Evolutionary conservation across 768 basidiomycete species (phyloP).

Genomic region (Suillus decipiens): DNA sequence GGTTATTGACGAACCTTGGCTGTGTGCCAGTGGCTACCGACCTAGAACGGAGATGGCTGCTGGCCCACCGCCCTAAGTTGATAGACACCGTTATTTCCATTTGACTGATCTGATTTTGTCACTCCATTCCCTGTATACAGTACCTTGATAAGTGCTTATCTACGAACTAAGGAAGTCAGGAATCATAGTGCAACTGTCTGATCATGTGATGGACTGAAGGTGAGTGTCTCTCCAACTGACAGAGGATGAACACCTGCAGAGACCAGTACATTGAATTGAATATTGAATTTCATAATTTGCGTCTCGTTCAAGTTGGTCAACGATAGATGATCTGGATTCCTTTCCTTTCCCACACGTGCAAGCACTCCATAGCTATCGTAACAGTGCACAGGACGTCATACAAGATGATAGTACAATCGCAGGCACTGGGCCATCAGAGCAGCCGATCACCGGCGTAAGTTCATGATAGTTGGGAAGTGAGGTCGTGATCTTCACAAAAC

Average conservation of each 20-base stretch:
- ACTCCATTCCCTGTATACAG: no score
- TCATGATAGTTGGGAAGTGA: neutral
- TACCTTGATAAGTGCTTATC: no score
- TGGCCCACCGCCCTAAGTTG: neutral
- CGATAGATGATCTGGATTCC: neutral
- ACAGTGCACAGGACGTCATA: neutral
- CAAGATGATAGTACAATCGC: neutral
- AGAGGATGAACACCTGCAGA: neutral
- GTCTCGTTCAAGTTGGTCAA: neutral
- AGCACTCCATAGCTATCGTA: neutral
- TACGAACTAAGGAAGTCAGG: no score
- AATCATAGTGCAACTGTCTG: neutral
- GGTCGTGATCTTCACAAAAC: neutral
- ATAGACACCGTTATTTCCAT: neutral
- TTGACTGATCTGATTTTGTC: neutral
- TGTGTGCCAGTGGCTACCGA: neutral
- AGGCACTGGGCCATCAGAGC: neutral
- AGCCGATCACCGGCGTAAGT: neutral
- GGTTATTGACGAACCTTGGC: neutral
- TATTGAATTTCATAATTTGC: neutral
- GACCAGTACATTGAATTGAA: neutral
- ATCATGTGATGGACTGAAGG: neutral
- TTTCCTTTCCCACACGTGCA: neutral
- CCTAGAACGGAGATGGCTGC: neutral
- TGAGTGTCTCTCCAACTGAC: neutral